phyloP scores from a whole-genome alignment of 495 filamentous ascomycete species.

The Neurospora sp. region DNA sequence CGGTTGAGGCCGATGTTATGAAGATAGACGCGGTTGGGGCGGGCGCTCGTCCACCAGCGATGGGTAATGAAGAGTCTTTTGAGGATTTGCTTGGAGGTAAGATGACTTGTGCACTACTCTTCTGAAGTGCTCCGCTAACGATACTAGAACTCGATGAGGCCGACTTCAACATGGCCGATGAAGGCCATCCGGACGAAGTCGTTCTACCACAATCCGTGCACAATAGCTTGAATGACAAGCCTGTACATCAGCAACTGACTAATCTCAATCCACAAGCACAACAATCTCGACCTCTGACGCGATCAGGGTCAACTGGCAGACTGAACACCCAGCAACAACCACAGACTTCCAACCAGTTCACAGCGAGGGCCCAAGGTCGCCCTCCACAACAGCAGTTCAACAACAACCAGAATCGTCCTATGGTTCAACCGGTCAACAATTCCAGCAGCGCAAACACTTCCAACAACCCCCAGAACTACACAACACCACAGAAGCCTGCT shows the following conservation, averaged over 20 bases:
- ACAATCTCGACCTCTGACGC: conserved; percentile 19
- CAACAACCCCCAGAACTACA: conserved; percentile 21
- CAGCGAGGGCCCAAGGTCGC: conserved; percentile 4
- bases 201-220: conserved; percentile 18
- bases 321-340: conserved; percentile 21
- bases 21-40: not conserved
- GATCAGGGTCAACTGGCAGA: conserved; percentile 16
- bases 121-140: not conserved
- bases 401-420: conserved; percentile 13
- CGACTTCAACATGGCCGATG: conserved; percentile 52
- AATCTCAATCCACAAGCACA: conserved; percentile 24
- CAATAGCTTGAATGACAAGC: not conserved
- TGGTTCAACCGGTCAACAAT: conserved; percentile 5
- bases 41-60: conserved; percentile 14
- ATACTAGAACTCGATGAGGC: conserved; percentile 57
- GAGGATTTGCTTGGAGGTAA: conserved; percentile 67
- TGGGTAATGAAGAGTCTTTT: conserved; percentile 24
- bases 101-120: conserved; percentile 4
- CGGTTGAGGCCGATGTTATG: conserved; percentile 18
- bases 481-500: conserved; percentile 24
- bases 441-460: conserved; percentile 11
- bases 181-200: conserved; percentile 57
- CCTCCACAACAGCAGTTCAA: conserved; percentile 20
- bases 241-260: conserved; percentile 2
- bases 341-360: conserved; percentile 28